These are phyloP conservation scores for Cutaneotrichosporon sp. DNA, from an alignment of 1,284 basidiomycete species.

Conservation along the genomic window DNA sequence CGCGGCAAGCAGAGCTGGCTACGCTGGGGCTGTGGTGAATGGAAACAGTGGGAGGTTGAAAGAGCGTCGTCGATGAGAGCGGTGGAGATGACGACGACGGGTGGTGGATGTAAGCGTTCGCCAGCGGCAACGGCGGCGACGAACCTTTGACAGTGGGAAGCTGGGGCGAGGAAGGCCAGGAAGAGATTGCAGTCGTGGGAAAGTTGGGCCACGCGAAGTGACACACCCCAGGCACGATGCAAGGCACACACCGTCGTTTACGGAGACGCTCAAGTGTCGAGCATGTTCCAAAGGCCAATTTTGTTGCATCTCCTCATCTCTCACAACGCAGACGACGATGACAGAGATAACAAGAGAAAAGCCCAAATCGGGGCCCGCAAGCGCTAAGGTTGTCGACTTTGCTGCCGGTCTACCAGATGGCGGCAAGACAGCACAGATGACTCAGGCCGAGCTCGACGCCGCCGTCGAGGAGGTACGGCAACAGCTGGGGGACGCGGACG, in stretches of 20 bases:
- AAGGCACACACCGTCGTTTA: too few relatives aligned
- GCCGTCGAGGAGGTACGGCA: not conserved
- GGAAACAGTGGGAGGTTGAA: not conserved
- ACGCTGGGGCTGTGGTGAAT: not conserved
- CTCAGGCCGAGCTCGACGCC: not conserved
- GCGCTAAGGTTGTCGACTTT: too few relatives aligned
- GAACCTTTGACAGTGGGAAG: not conserved
- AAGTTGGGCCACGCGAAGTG: not conserved
- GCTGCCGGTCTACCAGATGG: too few relatives aligned
- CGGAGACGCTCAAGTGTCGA: not conserved
- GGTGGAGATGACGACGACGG: not conserved
- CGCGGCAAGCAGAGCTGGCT: conserved; percentile 2
- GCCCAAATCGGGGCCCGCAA: too few relatives aligned
- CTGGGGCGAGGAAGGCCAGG: not conserved
- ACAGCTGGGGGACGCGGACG: too few relatives aligned
- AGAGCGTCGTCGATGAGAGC: not conserved
- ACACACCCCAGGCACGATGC: too few relatives aligned
- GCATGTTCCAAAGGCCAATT: too few relatives aligned
- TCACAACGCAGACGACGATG: too few relatives aligned
- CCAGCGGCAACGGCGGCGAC: not conserved
- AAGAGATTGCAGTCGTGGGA: conserved; percentile 3
- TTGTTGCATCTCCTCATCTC: too few relatives aligned
- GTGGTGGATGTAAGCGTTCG: not conserved
- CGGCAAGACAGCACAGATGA: too few relatives aligned
- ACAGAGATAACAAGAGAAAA: too few relatives aligned